These are phyloP conservation scores for Centella asiatica DNA, from an alignment of 129 eudicot genomes.

Conservation along the genomic window DNA sequence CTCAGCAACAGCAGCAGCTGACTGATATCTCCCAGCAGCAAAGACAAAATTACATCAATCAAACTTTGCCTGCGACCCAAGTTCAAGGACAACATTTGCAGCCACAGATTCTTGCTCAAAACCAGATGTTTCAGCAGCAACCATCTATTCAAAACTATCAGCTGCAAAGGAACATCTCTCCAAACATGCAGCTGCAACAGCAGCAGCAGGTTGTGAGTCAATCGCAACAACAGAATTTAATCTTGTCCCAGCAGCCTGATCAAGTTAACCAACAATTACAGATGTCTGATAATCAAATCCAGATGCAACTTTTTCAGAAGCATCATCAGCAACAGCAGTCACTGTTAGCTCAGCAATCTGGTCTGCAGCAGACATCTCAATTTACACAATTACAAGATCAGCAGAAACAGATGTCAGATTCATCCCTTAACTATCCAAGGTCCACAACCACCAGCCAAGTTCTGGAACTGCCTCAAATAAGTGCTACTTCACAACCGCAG, in stretches of 20 bases:
- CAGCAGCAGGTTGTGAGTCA: slow-evolving; percentile 39
- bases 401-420: slow-evolving; percentile 45
- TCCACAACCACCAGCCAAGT: slow-evolving; percentile 43
- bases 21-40: slow-evolving; percentile 47
- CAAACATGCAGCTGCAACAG: slow-evolving; percentile 27
- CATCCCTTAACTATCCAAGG: slow-evolving; percentile 44
- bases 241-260: slow-evolving; percentile 41
- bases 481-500: slow-evolving; percentile 33
- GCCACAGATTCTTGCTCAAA: slow-evolving; percentile 25
- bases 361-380: slow-evolving; percentile 32
- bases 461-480: slow-evolving; percentile 43
- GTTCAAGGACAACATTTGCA: slow-evolving; percentile 41
- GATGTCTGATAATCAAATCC: slow-evolving; percentile 58
- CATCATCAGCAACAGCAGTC: slow-evolving; percentile 82
- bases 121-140: slow-evolving; percentile 53
- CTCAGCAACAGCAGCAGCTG: slow-evolving; percentile 40
- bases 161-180: slow-evolving; percentile 41
- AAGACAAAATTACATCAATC: slow-evolving; percentile 44
- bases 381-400: slow-evolving; percentile 42
- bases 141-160: slow-evolving; percentile 48
- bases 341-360: slow-evolving; percentile 43
- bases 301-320: slow-evolving; percentile 66
- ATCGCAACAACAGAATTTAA: slow-evolving; percentile 41
- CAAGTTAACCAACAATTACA: slow-evolving; percentile 49
- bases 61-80: slow-evolving; percentile 42